These are phyloP conservation scores for Gastrolobium bilobum DNA, from an alignment of 306 rosid species.

Conservation along the genomic window DNA sequence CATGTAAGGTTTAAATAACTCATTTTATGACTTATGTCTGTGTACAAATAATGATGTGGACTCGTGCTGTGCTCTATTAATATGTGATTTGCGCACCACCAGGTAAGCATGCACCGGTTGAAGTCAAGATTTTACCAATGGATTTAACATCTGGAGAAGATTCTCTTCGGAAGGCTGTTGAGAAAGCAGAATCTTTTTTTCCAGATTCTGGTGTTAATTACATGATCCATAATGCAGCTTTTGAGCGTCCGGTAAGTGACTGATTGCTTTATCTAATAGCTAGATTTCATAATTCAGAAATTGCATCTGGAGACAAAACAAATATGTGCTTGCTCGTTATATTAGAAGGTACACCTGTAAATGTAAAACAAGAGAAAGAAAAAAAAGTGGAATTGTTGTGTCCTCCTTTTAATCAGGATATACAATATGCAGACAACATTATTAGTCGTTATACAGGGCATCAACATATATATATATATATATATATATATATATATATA, in stretches of 20 bases:
- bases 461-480: no score
- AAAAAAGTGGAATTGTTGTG: not conserved
- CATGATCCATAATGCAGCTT: slow-evolving; percentile 95
- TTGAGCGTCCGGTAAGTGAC: slow-evolving; percentile 92
- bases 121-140: slow-evolving; percentile 77
- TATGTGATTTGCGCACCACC: slow-evolving; percentile 41
- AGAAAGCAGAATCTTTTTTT: slow-evolving; percentile 77
- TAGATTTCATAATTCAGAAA: slow-evolving; percentile 28
- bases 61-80: slow-evolving; percentile 25
- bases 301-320: slow-evolving; percentile 17
- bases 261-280: slow-evolving; percentile 44
- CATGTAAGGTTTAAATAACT: not conserved
- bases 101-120: slow-evolving; percentile 89
- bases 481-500: no score
- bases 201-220: slow-evolving; percentile 85
- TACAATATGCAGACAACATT: no score
- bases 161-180: slow-evolving; percentile 74
- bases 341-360: slow-evolving; percentile 10
- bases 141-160: slow-evolving; percentile 88
- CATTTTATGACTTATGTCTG: not conserved
- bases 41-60: slow-evolving; percentile 10
- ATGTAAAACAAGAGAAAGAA: not conserved
- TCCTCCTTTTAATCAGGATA: slow-evolving; percentile 4
- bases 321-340: slow-evolving; percentile 17
- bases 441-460: no score